Conservation (phyloP, 164 flowering plant genomes). For the Kalanchoe fedtschenkoi region DNA sequence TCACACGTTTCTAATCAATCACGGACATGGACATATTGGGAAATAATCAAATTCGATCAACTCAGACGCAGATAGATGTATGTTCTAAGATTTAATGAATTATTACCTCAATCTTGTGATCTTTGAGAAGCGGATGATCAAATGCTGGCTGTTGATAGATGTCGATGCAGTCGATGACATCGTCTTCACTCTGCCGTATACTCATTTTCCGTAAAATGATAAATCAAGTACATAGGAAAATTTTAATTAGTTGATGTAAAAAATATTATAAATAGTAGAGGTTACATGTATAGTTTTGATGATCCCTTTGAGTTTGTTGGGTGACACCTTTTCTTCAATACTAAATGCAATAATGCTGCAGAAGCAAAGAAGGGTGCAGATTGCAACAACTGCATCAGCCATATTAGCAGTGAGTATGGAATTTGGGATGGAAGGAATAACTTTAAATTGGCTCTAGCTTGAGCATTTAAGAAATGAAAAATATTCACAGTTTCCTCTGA, state of each 20-base stretch:
- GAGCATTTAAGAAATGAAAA: too few species aligned
- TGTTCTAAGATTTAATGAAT: too few species aligned
- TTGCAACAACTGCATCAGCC: not conserved
- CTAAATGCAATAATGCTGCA: not conserved
- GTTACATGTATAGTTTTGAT: not conserved
- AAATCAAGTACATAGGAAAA: too few species aligned
- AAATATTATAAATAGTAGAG: not conserved
- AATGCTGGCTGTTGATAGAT: not conserved
- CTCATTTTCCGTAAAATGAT: too few species aligned
- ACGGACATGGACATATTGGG: too few species aligned
- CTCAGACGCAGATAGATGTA: too few species aligned
- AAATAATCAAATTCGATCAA: too few species aligned
- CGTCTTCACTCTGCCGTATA: not conserved
- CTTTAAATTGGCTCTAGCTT: too few species aligned
- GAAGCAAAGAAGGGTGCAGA: not conserved
- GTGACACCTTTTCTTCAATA: not conserved
- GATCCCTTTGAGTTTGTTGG: not conserved
- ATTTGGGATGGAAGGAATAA: not conserved
- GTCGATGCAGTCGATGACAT: not conserved
- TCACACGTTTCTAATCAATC: too few species aligned
- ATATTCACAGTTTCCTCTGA: too few species aligned
- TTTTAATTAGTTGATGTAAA: too few species aligned
- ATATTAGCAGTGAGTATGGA: not conserved
- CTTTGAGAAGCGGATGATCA: constrained; percentile 5
- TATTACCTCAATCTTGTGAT: not conserved